phyloP scores from a whole-genome alignment of 306 rosid species.

The Mimosa pudica region DNA sequence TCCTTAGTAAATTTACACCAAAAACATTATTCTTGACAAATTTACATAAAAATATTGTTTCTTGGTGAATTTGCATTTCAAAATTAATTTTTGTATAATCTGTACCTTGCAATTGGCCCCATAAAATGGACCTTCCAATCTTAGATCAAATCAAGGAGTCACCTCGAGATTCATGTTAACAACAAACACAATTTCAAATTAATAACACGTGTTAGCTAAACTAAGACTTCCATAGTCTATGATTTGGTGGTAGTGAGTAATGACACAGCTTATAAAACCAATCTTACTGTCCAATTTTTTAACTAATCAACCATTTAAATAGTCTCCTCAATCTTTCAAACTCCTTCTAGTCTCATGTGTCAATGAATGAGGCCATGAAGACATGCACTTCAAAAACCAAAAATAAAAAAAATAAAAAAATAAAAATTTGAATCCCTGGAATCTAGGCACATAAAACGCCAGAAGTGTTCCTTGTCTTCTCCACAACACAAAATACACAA shows the following conservation, averaged over 20 bases:
- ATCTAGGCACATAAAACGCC: conserved; percentile 45
- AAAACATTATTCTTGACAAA: no score
- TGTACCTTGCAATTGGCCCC: background rate
- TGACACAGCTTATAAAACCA: background rate
- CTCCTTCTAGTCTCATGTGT: background rate
- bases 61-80: no score
- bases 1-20: no score
- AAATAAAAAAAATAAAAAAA: background rate
- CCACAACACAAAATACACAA: background rate
- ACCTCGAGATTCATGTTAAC: background rate
- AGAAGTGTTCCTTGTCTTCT: conserved; percentile 21
- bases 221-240: background rate
- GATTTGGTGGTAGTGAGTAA: background rate
- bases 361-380: background rate
- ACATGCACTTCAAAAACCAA: conserved; percentile 5
- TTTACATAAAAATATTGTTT: no score
- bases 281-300: background rate
- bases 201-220: background rate
- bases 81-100: no score
- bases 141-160: background rate
- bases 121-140: background rate
- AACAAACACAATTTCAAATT: background rate
- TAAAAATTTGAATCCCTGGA: conserved; percentile 39
- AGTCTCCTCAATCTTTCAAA: background rate
- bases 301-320: no score